Conservation (phyloP, 2,329 filamentous ascomycete genomes). For the Aureobasidium sp. region DNA sequence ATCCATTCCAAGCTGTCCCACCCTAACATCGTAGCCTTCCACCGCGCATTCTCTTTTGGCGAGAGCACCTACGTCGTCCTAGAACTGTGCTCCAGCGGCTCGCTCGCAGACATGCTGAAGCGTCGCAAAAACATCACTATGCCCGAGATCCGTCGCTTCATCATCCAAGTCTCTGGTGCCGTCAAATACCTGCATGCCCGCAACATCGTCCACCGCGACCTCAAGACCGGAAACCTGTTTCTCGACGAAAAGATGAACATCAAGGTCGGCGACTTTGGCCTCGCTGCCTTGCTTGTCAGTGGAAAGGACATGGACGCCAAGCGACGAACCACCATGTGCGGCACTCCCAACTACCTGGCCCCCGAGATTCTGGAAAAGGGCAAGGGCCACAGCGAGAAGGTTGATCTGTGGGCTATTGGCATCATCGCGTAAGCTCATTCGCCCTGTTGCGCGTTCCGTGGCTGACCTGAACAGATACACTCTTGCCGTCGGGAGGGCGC, state of each 20-base stretch:
- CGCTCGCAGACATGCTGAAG: slow-evolving; percentile 96
- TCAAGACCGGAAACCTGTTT: slow-evolving; percentile 98
- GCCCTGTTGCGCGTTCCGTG: slow-evolving; percentile 32
- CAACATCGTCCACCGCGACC: slow-evolving; percentile 89
- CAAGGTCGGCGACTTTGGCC: slow-evolving; percentile 94
- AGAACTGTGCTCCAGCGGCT: slow-evolving; percentile 90
- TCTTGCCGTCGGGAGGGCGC: slow-evolving; percentile 91
- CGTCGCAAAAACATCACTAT: slow-evolving; percentile 82
- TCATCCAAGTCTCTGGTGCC: slow-evolving; percentile 88
- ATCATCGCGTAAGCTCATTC: slow-evolving; percentile 67
- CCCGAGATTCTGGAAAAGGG: slow-evolving; percentile 94
- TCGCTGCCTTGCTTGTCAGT: slow-evolving; percentile 84
- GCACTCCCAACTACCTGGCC: slow-evolving; percentile 96
- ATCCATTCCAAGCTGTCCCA: slow-evolving; percentile 98
- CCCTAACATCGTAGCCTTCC: slow-evolving; percentile 90
- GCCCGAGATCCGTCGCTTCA: slow-evolving; percentile 87
- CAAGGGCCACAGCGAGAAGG: slow-evolving; percentile 93
- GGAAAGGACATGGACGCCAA: slow-evolving; percentile 77
- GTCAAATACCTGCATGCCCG: slow-evolving; percentile 97
- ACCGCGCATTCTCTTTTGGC: slow-evolving; percentile 84
- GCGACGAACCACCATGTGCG: slow-evolving; percentile 85
- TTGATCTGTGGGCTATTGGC: slow-evolving; percentile 96
- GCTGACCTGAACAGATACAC: slow-evolving; percentile 50
- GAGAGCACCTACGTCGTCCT: slow-evolving; percentile 88
- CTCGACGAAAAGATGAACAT: slow-evolving; percentile 92